Conservation (phyloP, 768 basidiomycete genomes). For the Rhodocollybia butyracea region DNA sequence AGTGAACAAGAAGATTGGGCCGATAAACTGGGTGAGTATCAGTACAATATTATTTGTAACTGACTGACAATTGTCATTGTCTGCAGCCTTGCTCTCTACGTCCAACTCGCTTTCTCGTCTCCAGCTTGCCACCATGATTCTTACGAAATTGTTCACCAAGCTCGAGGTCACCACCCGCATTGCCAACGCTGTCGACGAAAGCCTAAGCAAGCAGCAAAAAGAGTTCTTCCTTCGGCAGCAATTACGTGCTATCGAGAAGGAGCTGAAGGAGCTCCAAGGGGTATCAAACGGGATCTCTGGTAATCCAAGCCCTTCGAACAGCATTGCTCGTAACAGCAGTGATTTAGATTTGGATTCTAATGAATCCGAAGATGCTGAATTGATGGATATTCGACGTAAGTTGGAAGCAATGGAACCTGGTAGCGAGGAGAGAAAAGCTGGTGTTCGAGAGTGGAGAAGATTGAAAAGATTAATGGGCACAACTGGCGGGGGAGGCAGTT, state of each 20-base stretch:
- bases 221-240: slow-evolving; percentile 85
- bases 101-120: slow-evolving; percentile 61
- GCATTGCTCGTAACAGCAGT: slow-evolving; percentile 22
- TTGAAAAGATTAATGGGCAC: slow-evolving; percentile 48
- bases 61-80: slow-evolving; percentile 4
- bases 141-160: slow-evolving; percentile 73
- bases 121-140: slow-evolving; percentile 63
- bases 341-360: slow-evolving; percentile 68
- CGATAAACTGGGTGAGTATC: slow-evolving; percentile 65
- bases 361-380: slow-evolving; percentile 76
- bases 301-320: slow-evolving; percentile 14
- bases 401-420: slow-evolving; percentile 73
- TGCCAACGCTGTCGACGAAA: slow-evolving; percentile 75
- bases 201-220: slow-evolving; percentile 85
- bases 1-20: slow-evolving; percentile 51
- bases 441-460: slow-evolving; percentile 78
- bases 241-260: slow-evolving; percentile 73
- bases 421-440: slow-evolving; percentile 80
- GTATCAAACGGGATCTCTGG: slow-evolving; percentile 5
- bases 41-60: slow-evolving; percentile 3
- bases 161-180: slow-evolving; percentile 82
- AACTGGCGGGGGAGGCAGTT: slow-evolving; percentile 21
- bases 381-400: slow-evolving; percentile 66
- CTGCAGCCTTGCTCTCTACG: slow-evolving; percentile 57
- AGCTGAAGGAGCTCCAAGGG: slow-evolving; percentile 57